Evolutionary conservation across 1,284 basidiomycete genomes (phyloP), one percentile per base, ranked within the genome.

Genomic region (Ceraceosorus bombacis): DNA sequence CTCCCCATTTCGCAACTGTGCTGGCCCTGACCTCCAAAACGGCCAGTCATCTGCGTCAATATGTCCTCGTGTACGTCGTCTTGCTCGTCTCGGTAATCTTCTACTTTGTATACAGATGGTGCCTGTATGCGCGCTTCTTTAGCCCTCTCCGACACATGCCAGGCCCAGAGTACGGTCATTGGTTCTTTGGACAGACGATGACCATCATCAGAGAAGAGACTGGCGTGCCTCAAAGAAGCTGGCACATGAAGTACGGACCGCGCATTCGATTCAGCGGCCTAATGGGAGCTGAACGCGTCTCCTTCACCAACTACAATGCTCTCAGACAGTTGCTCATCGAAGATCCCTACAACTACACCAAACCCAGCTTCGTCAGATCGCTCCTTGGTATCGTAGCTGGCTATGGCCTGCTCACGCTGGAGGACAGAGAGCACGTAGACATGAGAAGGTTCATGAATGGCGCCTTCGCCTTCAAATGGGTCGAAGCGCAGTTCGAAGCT

Each of bases 371-470:
- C 9, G 6, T 10, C 48, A 13, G 6, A 53, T n/a, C 17, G 9
- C 51, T 38, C 2, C 49, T 6, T 6, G 36, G 3, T 6, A 53
- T 8, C 49, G 15, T 53, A 6, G 67, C 69, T 3, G 70, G 70
- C 0, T 65, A 71, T 40, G 70, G 70, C n/a, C 59, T 72, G 5
- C 41, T 72, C 12, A 68, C 67, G 6, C 59, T 67, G 1, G 70
- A 72, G 54, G 69, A 68, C 13, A 62, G 65, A 10, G 66, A 63
- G 39, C 70, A 72, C 54, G 59, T 60, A 41, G 65, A 65, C 55
- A 63, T 72, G 60, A 55, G 70, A n/a, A 65, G 66, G 57, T 69
- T 61, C 15, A 70, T 72, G 69, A 72, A 72, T 54, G 67, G 63
- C 8, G 70, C 70, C 5, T 72, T 72, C 51, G 64, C 66, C 36